Evolutionary conservation across 176 grass and related monocot species (phyloP).

Genomic region (Thalia dealbata): DNA sequence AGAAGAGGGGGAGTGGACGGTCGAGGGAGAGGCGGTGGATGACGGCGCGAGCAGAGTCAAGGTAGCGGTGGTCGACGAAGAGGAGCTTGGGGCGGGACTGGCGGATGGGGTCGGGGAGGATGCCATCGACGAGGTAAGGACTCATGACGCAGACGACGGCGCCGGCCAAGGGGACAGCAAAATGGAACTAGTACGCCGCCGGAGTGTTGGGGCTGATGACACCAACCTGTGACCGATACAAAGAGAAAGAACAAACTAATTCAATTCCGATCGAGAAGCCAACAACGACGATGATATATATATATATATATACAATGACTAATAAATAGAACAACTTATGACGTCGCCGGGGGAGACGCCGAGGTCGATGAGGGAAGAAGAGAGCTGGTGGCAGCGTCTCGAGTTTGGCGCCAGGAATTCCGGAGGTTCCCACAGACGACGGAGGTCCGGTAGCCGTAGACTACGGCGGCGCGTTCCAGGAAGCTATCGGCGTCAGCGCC

Average conservation of each 20-base stretch:
- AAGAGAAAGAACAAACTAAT: background rate
- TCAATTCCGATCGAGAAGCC: too few relatives aligned
- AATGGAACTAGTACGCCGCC: constrained; percentile 50
- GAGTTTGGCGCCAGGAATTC: constrained; percentile 47
- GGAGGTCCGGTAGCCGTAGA: constrained; percentile 49
- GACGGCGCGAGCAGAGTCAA: constrained; percentile 21
- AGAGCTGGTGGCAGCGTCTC: constrained; percentile 56
- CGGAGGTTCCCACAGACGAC: constrained; percentile 12
- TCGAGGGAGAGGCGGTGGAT: background rate
- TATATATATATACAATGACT: too few relatives aligned
- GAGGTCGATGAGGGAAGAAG: constrained; percentile 41
- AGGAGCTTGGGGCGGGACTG: constrained; percentile 50
- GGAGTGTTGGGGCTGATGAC: constrained; percentile 35
- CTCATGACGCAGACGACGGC: constrained; percentile 41
- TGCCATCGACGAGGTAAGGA: constrained; percentile 23
- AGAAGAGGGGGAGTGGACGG: constrained; percentile 8
- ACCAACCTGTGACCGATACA: constrained; percentile 23
- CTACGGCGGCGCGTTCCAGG: constrained; percentile 55
- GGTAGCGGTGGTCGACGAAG: constrained; percentile 32
- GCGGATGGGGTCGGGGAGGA: constrained; percentile 25
- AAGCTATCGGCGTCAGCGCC: constrained; percentile 80
- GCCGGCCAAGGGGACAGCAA: constrained; percentile 44
- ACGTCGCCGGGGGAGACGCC: constrained; percentile 47
- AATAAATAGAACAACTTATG: constrained; percentile 15
- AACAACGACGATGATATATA: background rate